Conservation (phyloP, 1,284 basidiomycete genomes). For the Ceratobasidium sp. region DNA sequence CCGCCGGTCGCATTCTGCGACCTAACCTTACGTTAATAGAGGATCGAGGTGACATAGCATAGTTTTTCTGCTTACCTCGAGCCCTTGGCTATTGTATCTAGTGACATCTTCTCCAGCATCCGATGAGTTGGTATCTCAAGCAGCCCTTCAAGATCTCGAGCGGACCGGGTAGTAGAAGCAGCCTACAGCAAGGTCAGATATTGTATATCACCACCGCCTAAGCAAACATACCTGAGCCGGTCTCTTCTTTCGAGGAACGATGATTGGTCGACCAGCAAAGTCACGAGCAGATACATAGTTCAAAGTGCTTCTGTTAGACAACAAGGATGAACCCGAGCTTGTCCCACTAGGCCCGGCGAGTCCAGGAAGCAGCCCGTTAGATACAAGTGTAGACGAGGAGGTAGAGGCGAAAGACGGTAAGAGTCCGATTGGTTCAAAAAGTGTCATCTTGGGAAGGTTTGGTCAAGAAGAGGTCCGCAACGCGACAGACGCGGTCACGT, state of each 20-base stretch:
- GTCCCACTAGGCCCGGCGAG: conserved; percentile 2
- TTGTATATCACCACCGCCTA: background rate
- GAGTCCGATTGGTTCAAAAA: conserved; percentile 39
- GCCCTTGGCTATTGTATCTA: conserved; percentile 60
- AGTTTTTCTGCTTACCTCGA: conserved; percentile 51
- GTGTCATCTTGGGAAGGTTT: conserved; percentile 13
- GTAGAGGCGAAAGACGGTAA: conserved; percentile 17
- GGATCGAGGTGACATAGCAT: conserved; percentile 38
- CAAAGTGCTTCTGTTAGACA: conserved; percentile 12
- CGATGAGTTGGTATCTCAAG: conserved; percentile 80
- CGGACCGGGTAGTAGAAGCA: conserved; percentile 21
- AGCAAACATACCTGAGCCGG: background rate
- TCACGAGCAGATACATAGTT: conserved; percentile 36
- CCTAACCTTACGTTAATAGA: conserved; percentile 42
- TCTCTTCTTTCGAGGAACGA: conserved; percentile 45
- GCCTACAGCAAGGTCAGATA: background rate
- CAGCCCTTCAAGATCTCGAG: conserved; percentile 63
- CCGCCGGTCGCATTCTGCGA: conserved; percentile 39
- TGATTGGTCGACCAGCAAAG: conserved; percentile 48
- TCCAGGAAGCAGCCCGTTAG: conserved; percentile 35
- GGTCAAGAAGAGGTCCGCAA: background rate
- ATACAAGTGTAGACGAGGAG: conserved; percentile 17
- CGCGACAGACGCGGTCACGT: conserved; percentile 34
- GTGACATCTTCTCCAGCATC: conserved; percentile 74
- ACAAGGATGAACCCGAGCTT: conserved; percentile 8